Evolutionary conservation across 2,329 filamentous ascomycete genomes (phyloP).

Genomic region (Immersiporthe knoxdaviesiana): DNA sequence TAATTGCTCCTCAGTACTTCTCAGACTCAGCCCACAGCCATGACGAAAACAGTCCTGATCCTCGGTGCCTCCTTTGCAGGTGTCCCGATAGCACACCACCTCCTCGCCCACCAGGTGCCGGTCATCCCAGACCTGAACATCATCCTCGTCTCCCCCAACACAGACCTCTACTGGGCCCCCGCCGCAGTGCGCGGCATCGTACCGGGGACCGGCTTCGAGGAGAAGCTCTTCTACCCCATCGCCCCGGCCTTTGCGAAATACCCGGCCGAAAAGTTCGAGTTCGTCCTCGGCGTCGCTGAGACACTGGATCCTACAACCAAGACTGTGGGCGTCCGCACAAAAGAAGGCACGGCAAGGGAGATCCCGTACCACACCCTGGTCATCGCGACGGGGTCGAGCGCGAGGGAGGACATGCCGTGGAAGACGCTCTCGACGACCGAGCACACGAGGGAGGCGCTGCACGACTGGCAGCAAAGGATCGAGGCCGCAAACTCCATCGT

Average conservation of each 20-base stretch:
- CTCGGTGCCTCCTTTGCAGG: constrained; percentile 54
- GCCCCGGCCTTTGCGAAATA: constrained; percentile 53
- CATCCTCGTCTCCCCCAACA: constrained; percentile 51
- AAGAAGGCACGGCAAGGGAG: constrained; percentile 39
- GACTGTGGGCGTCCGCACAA: constrained; percentile 46
- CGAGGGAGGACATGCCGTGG: constrained; percentile 51
- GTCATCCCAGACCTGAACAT: constrained; percentile 47
- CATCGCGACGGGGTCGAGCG: constrained; percentile 57
- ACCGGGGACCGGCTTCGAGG: constrained; percentile 45
- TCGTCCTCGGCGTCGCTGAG: constrained; percentile 53
- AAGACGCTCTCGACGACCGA: constrained; percentile 50
- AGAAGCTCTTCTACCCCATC: constrained; percentile 56
- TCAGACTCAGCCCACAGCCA: constrained; percentile 10
- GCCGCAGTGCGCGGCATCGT: constrained; percentile 53
- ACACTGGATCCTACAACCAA: constrained; percentile 47
- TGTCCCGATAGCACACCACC: constrained; percentile 53
- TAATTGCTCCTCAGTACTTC: neutral
- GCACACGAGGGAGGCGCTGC: constrained; percentile 46
- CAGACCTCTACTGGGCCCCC: constrained; percentile 54
- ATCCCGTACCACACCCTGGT: constrained; percentile 57
- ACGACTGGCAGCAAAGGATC: constrained; percentile 43
- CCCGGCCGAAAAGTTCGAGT: constrained; percentile 52
- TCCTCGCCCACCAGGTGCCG: constrained; percentile 49
- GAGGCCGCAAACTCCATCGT: constrained; percentile 51
- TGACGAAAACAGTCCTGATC: constrained; percentile 47